Conservation (phyloP, 176 grass and related monocot species). For the Musa acuminata region DNA sequence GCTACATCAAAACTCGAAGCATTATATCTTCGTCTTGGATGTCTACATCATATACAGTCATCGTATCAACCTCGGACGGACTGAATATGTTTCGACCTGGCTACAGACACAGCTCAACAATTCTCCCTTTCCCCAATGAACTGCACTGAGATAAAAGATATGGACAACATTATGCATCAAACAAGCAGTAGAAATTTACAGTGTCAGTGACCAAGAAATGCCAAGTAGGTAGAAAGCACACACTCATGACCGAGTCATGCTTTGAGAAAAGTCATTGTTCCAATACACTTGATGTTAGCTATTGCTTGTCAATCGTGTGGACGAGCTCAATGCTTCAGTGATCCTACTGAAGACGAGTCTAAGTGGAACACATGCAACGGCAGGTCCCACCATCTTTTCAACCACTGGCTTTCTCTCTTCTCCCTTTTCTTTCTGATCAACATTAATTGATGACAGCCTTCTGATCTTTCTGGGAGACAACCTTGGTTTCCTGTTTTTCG, state of each 20-base stretch:
- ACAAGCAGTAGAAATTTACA: constrained; percentile 1
- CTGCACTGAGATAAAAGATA: constrained; percentile 3
- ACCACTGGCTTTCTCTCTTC: constrained; percentile 44
- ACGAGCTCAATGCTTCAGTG: constrained; percentile 72
- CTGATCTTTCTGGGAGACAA: constrained; percentile 86
- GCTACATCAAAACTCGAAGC: constrained; percentile 11
- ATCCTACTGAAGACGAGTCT: constrained; percentile 98
- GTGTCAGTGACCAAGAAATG: not conserved
- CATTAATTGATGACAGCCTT: constrained; percentile 68
- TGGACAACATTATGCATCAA: not conserved
- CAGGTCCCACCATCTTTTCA: constrained; percentile 43
- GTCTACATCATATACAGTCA: constrained; percentile 13
- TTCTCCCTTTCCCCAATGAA: not conserved
- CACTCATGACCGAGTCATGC: not conserved
- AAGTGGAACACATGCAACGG: constrained; percentile 66
- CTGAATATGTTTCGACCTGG: constrained; percentile 4
- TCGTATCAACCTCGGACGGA: not conserved
- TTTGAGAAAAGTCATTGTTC: not conserved
- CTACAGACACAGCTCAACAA: not conserved
- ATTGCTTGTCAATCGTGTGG: constrained; percentile 46
- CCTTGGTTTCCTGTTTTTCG: constrained; percentile 52
- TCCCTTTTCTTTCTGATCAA: constrained; percentile 24
- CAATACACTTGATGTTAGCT: constrained; percentile 1
- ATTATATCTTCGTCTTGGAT: not conserved
- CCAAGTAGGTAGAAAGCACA: not conserved